Evolutionary conservation across 2,329 filamentous ascomycete genomes (phyloP).

Genomic region (Aspergillus udagawae): DNA sequence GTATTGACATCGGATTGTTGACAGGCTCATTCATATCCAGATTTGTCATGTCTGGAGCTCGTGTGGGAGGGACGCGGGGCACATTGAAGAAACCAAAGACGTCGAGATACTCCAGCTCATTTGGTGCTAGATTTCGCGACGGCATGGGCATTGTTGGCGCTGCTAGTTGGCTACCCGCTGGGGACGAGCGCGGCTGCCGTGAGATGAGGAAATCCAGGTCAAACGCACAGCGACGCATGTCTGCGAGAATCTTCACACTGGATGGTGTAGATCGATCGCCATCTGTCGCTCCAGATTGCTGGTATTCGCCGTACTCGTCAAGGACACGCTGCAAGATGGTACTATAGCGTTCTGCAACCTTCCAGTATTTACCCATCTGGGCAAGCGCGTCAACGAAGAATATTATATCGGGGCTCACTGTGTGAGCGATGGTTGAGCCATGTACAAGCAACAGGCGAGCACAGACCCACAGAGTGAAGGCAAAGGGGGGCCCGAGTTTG

Average conservation of each 20-base stretch:
- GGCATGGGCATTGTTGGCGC: constrained; percentile 36
- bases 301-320: constrained; percentile 78
- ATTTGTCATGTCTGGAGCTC: constrained; percentile 24
- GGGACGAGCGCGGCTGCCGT: constrained; percentile 59
- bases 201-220: constrained; percentile 88
- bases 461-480: constrained; percentile 89
- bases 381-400: constrained; percentile 78
- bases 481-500: constrained; percentile 84
- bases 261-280: constrained; percentile 74
- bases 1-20: constrained; percentile 34
- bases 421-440: constrained; percentile 82
- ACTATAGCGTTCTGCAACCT: constrained; percentile 78
- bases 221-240: constrained; percentile 87
- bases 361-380: constrained; percentile 79
- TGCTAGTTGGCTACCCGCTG: constrained; percentile 31
- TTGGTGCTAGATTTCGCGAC: constrained; percentile 65
- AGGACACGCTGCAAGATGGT: constrained; percentile 75
- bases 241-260: constrained; percentile 79
- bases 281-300: constrained; percentile 55
- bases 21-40: constrained; percentile 24
- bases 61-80: constrained; percentile 59
- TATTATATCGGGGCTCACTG: constrained; percentile 71
- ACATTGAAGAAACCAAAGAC: constrained; percentile 96
- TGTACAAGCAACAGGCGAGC: constrained; percentile 84
- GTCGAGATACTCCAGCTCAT: constrained; percentile 85